These are phyloP conservation scores for Neckera pumila DNA, from an alignment of 225 moss, liverwort and hornwort species.

Conservation along the genomic window DNA sequence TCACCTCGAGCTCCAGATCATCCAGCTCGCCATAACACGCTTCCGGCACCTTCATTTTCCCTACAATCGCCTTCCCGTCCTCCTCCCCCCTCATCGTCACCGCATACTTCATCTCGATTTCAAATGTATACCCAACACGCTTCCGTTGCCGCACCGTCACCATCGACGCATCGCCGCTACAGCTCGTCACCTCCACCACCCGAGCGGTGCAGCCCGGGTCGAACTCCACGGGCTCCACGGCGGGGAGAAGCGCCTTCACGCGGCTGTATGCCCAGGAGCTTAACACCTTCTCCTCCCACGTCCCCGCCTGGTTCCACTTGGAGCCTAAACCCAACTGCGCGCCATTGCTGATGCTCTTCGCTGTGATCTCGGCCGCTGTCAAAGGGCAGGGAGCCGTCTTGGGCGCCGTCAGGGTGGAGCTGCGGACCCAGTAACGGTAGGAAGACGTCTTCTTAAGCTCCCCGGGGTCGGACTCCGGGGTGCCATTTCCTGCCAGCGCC, in stretches of 20 bases:
- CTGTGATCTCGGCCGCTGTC: constrained; percentile 27
- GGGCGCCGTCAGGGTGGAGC: constrained; percentile 42
- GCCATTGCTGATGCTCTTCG: not conserved
- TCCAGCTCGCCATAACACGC: constrained; percentile 84
- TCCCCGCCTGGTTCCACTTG: constrained; percentile 81
- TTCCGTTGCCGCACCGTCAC: constrained; percentile 89
- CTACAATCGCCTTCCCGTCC: constrained; percentile 38
- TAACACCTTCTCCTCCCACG: constrained; percentile 82
- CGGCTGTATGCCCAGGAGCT: constrained; percentile 64
- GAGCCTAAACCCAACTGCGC: constrained; percentile 24
- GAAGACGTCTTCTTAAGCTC: constrained; percentile 23
- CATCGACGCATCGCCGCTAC: constrained; percentile 82
- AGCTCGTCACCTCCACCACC: constrained; percentile 62
- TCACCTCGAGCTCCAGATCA: constrained; percentile 70
- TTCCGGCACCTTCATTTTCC: constrained; percentile 68
- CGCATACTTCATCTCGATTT: constrained; percentile 76
- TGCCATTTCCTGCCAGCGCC: not conserved
- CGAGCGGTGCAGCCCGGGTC: constrained; percentile 45
- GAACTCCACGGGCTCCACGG: constrained; percentile 42
- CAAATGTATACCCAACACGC: constrained; percentile 76
- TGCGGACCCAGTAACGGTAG: constrained; percentile 78
- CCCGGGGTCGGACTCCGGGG: not conserved
- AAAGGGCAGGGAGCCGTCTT: constrained; percentile 53
- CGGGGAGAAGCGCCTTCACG: constrained; percentile 50
- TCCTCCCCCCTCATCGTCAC: constrained; percentile 11